Evolutionary conservation across 768 basidiomycete species (phyloP).

Genomic region (Suillus subluteus): DNA sequence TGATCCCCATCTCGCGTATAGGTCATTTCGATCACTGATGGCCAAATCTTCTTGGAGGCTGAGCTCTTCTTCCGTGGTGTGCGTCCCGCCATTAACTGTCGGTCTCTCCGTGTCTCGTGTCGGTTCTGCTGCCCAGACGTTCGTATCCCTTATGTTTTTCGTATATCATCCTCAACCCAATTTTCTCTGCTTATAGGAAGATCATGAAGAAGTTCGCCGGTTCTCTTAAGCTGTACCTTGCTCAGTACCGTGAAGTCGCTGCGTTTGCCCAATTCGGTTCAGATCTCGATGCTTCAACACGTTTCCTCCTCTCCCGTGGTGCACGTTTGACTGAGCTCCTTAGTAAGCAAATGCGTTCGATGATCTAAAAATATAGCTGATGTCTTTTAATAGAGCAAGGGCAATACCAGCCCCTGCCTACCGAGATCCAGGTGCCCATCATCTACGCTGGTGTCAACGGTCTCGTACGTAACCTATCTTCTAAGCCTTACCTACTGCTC

Average conservation of each 20-base stretch:
- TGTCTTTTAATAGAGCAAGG: constrained; percentile 76
- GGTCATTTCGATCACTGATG: constrained; percentile 99
- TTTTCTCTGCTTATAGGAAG: constrained; percentile 54
- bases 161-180: not conserved
- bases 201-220: constrained; percentile 99
- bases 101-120: constrained; percentile 99
- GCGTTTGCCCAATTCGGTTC: constrained; percentile 99
- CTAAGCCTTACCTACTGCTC: no score
- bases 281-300: constrained; percentile 98
- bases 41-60: constrained; percentile 99
- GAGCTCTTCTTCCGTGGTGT: constrained; percentile 99
- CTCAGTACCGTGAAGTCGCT: constrained; percentile 99
- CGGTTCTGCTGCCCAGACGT: constrained; percentile 99
- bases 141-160: constrained; percentile 35
- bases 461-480: constrained; percentile 60
- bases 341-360: constrained; percentile 51
- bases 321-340: constrained; percentile 97
- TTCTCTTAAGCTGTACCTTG: constrained; percentile 99
- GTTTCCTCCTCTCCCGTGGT: constrained; percentile 97
- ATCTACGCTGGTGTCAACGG: constrained; percentile 99
- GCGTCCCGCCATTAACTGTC: constrained; percentile 99
- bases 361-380: constrained; percentile 21
- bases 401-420: constrained; percentile 93
- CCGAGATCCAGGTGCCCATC: constrained; percentile 97
- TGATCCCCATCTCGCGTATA: constrained; percentile 34